phyloP scores from a whole-genome alignment of 192 early-diverging fungal genomes.

The Podila epigama region DNA sequence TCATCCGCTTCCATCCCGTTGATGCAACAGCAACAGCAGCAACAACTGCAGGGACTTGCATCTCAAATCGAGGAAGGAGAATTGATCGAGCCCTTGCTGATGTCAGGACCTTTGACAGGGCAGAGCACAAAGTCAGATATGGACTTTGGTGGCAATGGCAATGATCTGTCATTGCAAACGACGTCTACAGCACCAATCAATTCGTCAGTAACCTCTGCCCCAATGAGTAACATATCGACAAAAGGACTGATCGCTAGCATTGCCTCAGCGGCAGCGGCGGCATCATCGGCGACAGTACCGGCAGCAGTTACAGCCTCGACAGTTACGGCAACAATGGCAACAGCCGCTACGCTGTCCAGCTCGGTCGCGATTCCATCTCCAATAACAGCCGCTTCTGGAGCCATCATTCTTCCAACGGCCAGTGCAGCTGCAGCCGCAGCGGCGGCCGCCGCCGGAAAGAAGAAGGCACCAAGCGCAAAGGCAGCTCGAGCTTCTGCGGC shows the following conservation, averaged over 20 bases:
- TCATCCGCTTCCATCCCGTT: neutral
- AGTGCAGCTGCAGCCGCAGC: neutral
- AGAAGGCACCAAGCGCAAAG: neutral
- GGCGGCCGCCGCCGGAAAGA: neutral
- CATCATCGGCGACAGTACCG: neutral
- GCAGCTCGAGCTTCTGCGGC: neutral
- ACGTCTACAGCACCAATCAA: too few species aligned
- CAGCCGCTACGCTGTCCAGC: neutral
- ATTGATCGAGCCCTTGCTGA: neutral
- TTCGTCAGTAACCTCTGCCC: too few species aligned
- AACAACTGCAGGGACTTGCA: neutral
- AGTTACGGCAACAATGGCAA: neutral
- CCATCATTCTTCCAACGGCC: neutral
- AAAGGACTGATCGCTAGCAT: neutral
- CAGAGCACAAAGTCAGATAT: neutral
- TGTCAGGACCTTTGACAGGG: neutral
- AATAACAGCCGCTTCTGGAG: neutral
- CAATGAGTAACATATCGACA: too few species aligned
- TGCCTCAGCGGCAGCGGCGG: neutral
- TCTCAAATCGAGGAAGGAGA: neutral
- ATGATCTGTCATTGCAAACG: too few species aligned
- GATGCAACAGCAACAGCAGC: neutral
- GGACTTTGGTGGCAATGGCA: neutral
- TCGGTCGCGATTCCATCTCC: neutral
- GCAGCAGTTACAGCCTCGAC: neutral